Base-by-base conservation (phyloP, 768 basidiomycete species). In the Candolleomyces eurysporus region DNA sequence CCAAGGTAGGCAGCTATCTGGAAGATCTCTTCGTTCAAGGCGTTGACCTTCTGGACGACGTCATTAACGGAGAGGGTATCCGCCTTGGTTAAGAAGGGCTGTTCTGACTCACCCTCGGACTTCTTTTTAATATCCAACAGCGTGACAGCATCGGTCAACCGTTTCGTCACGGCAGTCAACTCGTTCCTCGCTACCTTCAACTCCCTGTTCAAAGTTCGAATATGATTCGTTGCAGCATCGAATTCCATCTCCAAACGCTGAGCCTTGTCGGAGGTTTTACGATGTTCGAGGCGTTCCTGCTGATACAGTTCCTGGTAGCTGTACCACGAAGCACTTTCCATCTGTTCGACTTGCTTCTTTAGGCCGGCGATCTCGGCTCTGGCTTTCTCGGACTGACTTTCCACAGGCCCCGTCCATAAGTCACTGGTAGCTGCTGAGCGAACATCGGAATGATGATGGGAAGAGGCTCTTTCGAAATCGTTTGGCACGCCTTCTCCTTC, bases 11-110 rank as follows among this genome's bases (percentile, higher is more conserved):
- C 79, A 0, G 82, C 77, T 11, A 74, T 73, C 62, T 84, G 83
- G n/a, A 79, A 72, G n/a, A 85, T 79, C 51, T 82, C 78, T 1
- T 76, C 68, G 60, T 85, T 85, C 19, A 86, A 69, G 4, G 66
- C 65, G 49, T 76, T 69, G 3, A 84, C 70, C 67, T 78, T 75
- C 2, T 64, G 69, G 22, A 75, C 74, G 48, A 84, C 74, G 54
- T 84, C 82, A 11, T 75, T 72, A n/a, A 78, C 78, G 5, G 82
- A 78, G 42, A 77, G 69, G 4, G 71, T 60, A 57, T 84, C 80
- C 0, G 74, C 73, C 1, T 73, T 80, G 1, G 75, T 71, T 54
- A 84, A 70, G 72, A 79, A 82, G 31, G 72, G 73, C 64, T 80
- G 77, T 26, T 26, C 26, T 26, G 26, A 4, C 1, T 80, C 81